Evolutionary conservation across 495 filamentous ascomycete species (phyloP), one percentile per base, ranked within the genome.

Genomic region (Platismatia glauca): DNA sequence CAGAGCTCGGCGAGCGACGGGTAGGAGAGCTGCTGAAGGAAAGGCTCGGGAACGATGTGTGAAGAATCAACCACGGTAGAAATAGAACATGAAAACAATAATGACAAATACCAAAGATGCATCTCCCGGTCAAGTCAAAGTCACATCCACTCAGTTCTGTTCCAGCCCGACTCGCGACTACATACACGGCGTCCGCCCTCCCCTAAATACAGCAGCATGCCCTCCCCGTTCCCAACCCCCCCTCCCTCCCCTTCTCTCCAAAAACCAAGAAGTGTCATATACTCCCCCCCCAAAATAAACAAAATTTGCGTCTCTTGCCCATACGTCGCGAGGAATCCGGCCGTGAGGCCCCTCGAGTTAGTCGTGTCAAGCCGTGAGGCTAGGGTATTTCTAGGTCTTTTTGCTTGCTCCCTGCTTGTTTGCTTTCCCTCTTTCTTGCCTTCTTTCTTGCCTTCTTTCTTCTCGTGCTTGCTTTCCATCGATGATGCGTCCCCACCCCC

Each of bases 1-100:
- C 94, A 34, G 94, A 98, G 78, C 67, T 97, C 67, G 81, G 82
- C 37, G 89, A 91, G 66, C 85, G 81, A 68, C 85, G 86, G 43
- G 82, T 90, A 13, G 73, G 75, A 60, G 87, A 90, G 69, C 72
- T 96, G 55, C 82, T 89, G 82, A 86, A 81, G 67, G 86, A 87
- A 70, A 79, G 91, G 67, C 73, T 90, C 46, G 78, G 81, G 24
- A 55, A 22, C 29, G 50, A 37, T 41, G 46, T 62, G 56, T 48
- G 5, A 48, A 61, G 34, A 59, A 29, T 41, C 4, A 15, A 38
- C 33, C 9, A 22, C 24, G 46, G 41, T 37, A 31, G 38, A 29
- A 48, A 44, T 46, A 33, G 29, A 24, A 37, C n/a, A n/a, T n/a
- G n/a, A 37, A 31, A 52, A n/a, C 4, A 5, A 24, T 6, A 15